Evolutionary conservation across 345 rosid species (phyloP), one percentile per base, ranked within the genome.

Genomic region (Ricinus communis): DNA sequence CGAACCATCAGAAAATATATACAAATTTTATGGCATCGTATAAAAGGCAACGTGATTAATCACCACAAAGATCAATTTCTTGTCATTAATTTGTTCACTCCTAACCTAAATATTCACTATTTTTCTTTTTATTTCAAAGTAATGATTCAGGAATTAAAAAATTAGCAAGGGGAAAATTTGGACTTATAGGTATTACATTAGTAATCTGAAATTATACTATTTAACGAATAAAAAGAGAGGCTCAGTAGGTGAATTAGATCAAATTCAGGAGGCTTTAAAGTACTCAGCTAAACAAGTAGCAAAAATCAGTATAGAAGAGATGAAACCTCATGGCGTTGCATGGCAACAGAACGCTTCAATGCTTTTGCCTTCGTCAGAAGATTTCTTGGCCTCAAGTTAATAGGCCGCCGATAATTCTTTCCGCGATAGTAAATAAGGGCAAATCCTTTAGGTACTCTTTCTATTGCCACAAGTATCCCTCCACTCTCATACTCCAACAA

Each of bases 301-400:
- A 56, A 53, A 24, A 64, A 51, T 31, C 49, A 62, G 25, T 58
- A 31, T 0, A 47, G n/a, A 58, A 60, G 52, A 74, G 61, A 56
- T 43, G 33, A 79, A 78, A 94, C 99, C 99, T 95, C 97, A 56
- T 95, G 97, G 53, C 97, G 92, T 79, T 95, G 97, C 93, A 90
- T 89, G 71, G 99, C 97, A 22, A 95, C 85, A 25, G 97, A 92
- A 65, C 88, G 97, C 81, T 92, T 95, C 83, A 95, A 77, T 25
- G 97, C 99, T 78, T 95, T 95, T 70, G 99, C 96, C 82, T 95
- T 92, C 5, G 96, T 90, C 45, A 95, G 87, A 65, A 95, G 97
- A 81, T 95, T 95, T 80, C 93, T 89, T 14, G 99, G 99, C 85
- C 99, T 82, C 54, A 95, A 36, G 77, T 82, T 90, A 81, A 95